Base-by-base conservation (phyloP, 2,329 filamentous ascomycete genomes). In the Ophiostoma montium region DNA sequence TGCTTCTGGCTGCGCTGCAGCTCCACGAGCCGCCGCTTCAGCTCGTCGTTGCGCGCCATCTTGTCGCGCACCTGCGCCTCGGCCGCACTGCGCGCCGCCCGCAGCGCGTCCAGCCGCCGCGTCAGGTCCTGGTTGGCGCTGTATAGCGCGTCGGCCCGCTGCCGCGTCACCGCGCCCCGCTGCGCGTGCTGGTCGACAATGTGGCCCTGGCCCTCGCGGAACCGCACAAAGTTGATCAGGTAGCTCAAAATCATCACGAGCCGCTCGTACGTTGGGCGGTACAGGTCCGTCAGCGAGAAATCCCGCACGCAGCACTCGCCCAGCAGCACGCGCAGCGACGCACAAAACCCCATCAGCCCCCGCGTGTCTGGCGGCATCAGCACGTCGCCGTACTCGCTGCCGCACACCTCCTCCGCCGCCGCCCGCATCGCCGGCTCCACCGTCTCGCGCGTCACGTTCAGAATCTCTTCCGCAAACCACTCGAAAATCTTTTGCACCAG, bases 401-500 rank as follows among this genome's bases (percentile, higher is more conserved):
- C 52, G 61, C 80, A 90, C 48, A 95, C 69, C 57, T 95, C 86
- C 57, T 95, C 86, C 16, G 86, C 84, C 0, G 90, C 90, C 13
- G 89, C 88, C 60, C 82, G 82, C 88, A 98, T 95, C 8, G 89
- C 88, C 10, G 92, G 92, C 62, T 95, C 88, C 53, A 98, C 84
- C 6, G 88, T 87, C 57, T 95, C 88, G 58, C 88, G 84, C 33
- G 89, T 95, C 49, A 86, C 83, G 67, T 95, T 95, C 70, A 95
- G 86, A 27, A 96, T 76, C 16, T 95, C 73, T 62, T 95, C 89
- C 52, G 88, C 89, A 58, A 98, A 92, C 84, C 88, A 94, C 72
- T 98, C 92, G 62, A 96, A 94, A 47, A 98, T 88, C 71, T 92
- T 88, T 66, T 98, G 92, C 48, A 96, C 89, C 60, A 95, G 88